These are phyloP conservation scores for Phlyctochytrium bullatum DNA, from an alignment of 192 early-diverging fungal species.

Conservation along the genomic window DNA sequence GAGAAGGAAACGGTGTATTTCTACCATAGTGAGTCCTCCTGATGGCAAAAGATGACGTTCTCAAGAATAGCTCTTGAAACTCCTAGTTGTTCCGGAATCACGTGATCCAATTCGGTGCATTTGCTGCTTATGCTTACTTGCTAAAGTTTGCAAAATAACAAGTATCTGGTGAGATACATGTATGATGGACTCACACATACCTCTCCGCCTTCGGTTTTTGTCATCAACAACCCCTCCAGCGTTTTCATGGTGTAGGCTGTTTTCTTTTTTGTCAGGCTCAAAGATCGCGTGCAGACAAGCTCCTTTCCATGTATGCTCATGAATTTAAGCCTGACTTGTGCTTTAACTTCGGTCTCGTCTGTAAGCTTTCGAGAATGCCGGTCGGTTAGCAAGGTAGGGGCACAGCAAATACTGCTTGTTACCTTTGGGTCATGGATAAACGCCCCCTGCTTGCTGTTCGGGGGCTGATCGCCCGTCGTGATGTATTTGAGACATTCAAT, in stretches of 20 bases:
- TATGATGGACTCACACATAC: too few species aligned
- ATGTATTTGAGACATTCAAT: conserved; percentile 97
- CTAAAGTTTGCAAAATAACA: too few species aligned
- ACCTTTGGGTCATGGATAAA: conserved; percentile 96
- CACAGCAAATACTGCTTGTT: neutral
- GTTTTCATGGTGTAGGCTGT: conserved; percentile 62
- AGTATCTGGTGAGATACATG: too few species aligned
- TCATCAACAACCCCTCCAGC: conserved; percentile 65
- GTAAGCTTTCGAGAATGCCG: conserved; percentile 48
- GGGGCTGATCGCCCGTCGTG: conserved; percentile 88
- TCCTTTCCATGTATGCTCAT: conserved; percentile 68
- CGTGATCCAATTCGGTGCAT: conserved; percentile 83
- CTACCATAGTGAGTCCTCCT: conserved; percentile 94
- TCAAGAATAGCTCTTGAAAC: conserved; percentile 90
- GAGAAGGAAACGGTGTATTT: conserved; percentile 5
- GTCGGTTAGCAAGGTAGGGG: too few species aligned
- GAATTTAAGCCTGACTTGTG: conserved; percentile 88
- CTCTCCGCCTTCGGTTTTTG: conserved; percentile 14
- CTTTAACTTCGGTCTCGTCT: conserved; percentile 78
- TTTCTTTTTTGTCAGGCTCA: conserved; percentile 67
- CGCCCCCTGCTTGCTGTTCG: conserved; percentile 72
- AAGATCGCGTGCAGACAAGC: conserved; percentile 73
- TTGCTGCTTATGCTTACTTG: conserved; percentile 69
- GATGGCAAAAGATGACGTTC: conserved; percentile 98
- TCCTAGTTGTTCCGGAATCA: conserved; percentile 82